Evolutionary conservation across 1,139 yeast genomes (phyloP).

Genomic region (Lodderomyces orthopsilosis): DNA sequence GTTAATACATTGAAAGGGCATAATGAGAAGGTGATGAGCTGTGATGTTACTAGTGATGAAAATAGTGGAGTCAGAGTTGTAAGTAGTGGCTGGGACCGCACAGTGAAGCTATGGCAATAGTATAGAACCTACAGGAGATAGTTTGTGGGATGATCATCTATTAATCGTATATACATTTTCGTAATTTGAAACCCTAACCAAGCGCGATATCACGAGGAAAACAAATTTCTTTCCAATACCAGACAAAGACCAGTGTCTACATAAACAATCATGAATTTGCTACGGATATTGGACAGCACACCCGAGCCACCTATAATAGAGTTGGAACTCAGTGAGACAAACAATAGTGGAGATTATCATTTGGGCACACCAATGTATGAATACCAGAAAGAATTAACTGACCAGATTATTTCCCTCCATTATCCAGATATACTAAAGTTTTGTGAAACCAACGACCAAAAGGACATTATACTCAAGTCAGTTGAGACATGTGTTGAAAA

Average conservation of each 20-base stretch:
- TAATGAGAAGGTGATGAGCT: conserved; percentile 69
- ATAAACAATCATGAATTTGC: conserved; percentile 59
- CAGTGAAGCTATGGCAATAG: conserved; percentile 60
- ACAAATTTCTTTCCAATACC: not conserved
- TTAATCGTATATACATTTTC: too few species aligned
- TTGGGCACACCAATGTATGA: conserved; percentile 86
- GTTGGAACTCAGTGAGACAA: conserved; percentile 35
- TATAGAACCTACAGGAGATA: too few species aligned
- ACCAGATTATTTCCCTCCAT: conserved; percentile 87
- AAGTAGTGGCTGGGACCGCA: conserved; percentile 83
- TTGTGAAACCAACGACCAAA: conserved; percentile 63
- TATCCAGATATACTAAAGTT: conserved; percentile 86
- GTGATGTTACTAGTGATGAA: conserved; percentile 46
- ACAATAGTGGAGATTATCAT: conserved; percentile 66
- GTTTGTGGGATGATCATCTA: too few species aligned
- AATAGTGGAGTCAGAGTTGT: conserved; percentile 37
- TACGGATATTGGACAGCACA: conserved; percentile 73
- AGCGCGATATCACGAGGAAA: not conserved
- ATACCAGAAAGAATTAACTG: conserved; percentile 87
- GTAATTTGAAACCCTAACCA: not conserved
- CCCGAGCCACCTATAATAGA: conserved; percentile 81
- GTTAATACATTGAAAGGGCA: conserved; percentile 58
- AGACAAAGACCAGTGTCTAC: too few species aligned
- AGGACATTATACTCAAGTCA: conserved; percentile 63
- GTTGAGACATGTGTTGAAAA: conserved; percentile 71